Conservation (phyloP, 768 basidiomycete genomes). For the Coprinellus aureogranulatus region DNA sequence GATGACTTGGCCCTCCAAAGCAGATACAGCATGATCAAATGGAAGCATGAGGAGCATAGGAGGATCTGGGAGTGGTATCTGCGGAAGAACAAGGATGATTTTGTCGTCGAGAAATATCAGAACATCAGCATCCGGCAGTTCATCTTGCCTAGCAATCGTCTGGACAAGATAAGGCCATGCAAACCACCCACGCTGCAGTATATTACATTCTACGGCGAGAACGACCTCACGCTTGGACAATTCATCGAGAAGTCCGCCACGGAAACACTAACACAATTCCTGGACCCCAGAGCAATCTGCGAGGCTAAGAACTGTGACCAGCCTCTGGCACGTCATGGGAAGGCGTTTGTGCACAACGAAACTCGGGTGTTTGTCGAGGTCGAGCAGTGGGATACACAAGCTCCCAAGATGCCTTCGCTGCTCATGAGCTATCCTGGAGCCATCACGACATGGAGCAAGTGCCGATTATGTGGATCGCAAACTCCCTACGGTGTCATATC, state of each 20-base stretch:
- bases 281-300: slow-evolving; percentile 77
- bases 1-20: slow-evolving; percentile 77
- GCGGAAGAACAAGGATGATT: slow-evolving; percentile 79
- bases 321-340: slow-evolving; percentile 79
- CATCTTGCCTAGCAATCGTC: slow-evolving; percentile 70
- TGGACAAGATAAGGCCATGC: slow-evolving; percentile 68
- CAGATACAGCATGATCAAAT: slow-evolving; percentile 63
- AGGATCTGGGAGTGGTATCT: slow-evolving; percentile 96
- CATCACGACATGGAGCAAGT: slow-evolving; percentile 90
- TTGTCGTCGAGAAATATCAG: slow-evolving; percentile 92
- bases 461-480: slow-evolving; percentile 71
- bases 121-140: slow-evolving; percentile 79
- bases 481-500: slow-evolving; percentile 89
- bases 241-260: slow-evolving; percentile 81
- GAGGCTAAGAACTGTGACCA: slow-evolving; percentile 82
- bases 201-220: slow-evolving; percentile 88
- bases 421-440: slow-evolving; percentile 54
- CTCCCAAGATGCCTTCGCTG: slow-evolving; percentile 52
- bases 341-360: slow-evolving; percentile 88
- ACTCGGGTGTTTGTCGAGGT: slow-evolving; percentile 79
- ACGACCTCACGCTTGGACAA: slow-evolving; percentile 89
- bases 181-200: slow-evolving; percentile 72
- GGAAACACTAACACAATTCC: slow-evolving; percentile 64
- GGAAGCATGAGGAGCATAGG: slow-evolving; percentile 82
- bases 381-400: slow-evolving; percentile 84